Evolutionary conservation across 768 basidiomycete species (phyloP).

Genomic region (Psilocybe cubensis): DNA sequence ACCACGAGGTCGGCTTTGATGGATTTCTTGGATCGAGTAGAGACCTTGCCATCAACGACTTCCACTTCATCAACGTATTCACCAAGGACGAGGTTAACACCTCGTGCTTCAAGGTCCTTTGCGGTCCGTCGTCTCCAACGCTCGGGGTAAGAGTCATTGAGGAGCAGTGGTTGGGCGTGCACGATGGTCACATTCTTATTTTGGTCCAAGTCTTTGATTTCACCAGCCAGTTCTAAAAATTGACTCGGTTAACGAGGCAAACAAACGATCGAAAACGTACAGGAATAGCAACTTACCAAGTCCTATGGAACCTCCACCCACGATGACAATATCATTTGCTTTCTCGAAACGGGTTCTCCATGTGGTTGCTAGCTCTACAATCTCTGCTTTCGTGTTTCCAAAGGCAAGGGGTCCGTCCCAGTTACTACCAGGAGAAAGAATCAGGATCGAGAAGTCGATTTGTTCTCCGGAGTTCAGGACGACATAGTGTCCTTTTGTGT

Average conservation of each 20-base stretch:
- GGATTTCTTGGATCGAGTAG: constrained; percentile 52
- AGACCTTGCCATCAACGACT: constrained; percentile 42
- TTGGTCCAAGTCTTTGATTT: constrained; percentile 47
- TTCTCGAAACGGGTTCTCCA: constrained; percentile 35
- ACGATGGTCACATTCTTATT: constrained; percentile 63
- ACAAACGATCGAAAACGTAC: background rate
- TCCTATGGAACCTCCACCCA: constrained; percentile 61
- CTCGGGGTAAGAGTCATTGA: constrained; percentile 59
- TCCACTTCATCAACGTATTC: constrained; percentile 53
- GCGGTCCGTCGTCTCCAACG: constrained; percentile 54
- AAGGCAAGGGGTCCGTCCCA: constrained; percentile 56
- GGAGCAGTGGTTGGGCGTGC: constrained; percentile 54
- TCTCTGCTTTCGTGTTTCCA: constrained; percentile 35
- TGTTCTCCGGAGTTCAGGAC: constrained; percentile 52
- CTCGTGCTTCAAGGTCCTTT: constrained; percentile 41
- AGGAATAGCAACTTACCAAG: constrained; percentile 42
- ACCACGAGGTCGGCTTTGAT: constrained; percentile 65
- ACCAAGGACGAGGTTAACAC: constrained; percentile 53
- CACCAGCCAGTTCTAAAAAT: constrained; percentile 42
- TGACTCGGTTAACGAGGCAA: constrained; percentile 14
- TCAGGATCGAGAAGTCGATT: constrained; percentile 54
- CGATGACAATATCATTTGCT: constrained; percentile 52
- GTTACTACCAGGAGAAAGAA: constrained; percentile 58
- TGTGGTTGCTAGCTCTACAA: constrained; percentile 24
- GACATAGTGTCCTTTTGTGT: constrained; percentile 32